phyloP scores from a whole-genome alignment of 2,329 filamentous ascomycete species.

The Penicillium sp. region DNA sequence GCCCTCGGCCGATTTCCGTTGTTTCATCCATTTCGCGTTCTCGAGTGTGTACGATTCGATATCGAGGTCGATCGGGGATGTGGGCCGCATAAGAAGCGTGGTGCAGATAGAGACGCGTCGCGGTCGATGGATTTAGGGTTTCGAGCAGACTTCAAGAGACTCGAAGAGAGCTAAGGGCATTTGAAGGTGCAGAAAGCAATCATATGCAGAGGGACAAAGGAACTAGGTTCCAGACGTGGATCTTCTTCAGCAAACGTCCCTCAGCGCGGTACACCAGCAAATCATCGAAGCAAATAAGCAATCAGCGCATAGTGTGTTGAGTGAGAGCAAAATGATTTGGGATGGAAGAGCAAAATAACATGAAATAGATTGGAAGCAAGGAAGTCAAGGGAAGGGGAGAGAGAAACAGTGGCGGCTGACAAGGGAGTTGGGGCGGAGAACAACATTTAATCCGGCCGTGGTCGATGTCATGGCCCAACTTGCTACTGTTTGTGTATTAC shows the following conservation, averaged over 20 bases:
- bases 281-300: slow-evolving; percentile 28
- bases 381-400: slow-evolving; percentile 21
- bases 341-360: slow-evolving; percentile 5
- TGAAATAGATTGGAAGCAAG: slow-evolving; percentile 16
- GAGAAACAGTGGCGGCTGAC: slow-evolving; percentile 31
- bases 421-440: slow-evolving; percentile 33
- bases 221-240: slow-evolving; percentile 4
- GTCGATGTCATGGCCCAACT: slow-evolving; percentile 13
- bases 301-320: slow-evolving; percentile 10
- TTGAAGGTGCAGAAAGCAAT: slow-evolving; percentile 14
- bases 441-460: slow-evolving; percentile 24
- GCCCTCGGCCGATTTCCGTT: slow-evolving; percentile 23
- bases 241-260: slow-evolving; percentile 17
- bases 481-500: background rate
- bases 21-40: slow-evolving; percentile 31
- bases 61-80: slow-evolving; percentile 5
- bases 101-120: slow-evolving; percentile 18
- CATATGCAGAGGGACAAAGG: slow-evolving; percentile 14
- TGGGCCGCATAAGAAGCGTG: slow-evolving; percentile 12
- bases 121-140: slow-evolving; percentile 9
- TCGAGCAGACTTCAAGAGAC: slow-evolving; percentile 10
- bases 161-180: slow-evolving; percentile 4
- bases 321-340: background rate
- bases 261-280: slow-evolving; percentile 19
- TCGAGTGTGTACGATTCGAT: slow-evolving; percentile 15